phyloP scores from a whole-genome alignment of 2,329 filamentous ascomycete species.

The Apiospora marii region DNA sequence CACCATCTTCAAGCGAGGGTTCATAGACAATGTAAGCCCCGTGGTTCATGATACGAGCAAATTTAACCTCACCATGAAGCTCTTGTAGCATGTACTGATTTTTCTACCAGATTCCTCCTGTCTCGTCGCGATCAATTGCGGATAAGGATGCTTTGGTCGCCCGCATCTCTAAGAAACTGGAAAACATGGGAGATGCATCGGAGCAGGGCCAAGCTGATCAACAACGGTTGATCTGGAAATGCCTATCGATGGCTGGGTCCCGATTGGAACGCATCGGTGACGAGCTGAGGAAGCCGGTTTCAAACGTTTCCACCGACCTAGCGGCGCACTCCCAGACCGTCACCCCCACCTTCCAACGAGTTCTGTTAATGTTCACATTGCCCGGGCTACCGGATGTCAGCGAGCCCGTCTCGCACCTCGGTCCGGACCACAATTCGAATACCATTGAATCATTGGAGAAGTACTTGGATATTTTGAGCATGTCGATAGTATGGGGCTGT shows the following conservation, averaged over 20 bases:
- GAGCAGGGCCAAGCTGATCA: not conserved
- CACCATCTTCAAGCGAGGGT: not conserved
- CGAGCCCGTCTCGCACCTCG: not conserved
- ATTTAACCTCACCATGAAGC: too few relatives aligned
- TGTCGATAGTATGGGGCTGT: not conserved
- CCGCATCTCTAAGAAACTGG: not conserved
- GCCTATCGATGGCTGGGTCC: not conserved
- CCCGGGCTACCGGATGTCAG: not conserved
- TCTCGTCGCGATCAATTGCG: not conserved
- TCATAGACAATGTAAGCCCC: not conserved
- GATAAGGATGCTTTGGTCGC: not conserved
- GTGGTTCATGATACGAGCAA: not conserved
- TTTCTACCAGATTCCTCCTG: not conserved
- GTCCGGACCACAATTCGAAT: not conserved
- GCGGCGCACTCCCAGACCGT: not conserved
- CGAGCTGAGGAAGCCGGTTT: not conserved
- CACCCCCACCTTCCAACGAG: not conserved
- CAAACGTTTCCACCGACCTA: not conserved
- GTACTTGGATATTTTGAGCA: not conserved
- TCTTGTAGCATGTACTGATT: not conserved
- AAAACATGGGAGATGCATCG: not conserved
- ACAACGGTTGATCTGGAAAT: not conserved
- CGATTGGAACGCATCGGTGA: not conserved
- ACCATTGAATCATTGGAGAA: not conserved
- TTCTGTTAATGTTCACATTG: not conserved